phyloP scores from a whole-genome alignment of 306 rosid genomes.

The Cyamopsis tetragonoloba region DNA sequence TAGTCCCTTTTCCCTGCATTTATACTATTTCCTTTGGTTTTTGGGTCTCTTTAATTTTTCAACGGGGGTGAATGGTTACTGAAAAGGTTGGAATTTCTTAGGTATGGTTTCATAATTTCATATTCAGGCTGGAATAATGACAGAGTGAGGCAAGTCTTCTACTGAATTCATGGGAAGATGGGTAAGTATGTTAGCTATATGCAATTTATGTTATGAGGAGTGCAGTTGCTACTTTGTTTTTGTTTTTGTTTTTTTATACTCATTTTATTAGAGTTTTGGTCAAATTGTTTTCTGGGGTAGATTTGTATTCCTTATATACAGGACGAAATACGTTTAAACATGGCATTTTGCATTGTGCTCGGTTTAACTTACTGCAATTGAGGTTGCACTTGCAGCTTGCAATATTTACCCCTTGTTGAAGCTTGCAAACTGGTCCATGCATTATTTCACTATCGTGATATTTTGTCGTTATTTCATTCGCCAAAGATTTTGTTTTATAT shows the following conservation, averaged over 20 bases:
- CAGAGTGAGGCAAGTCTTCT: slow-evolving; percentile 21
- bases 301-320: background rate
- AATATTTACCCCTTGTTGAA: background rate
- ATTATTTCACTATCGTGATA: background rate
- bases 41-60: background rate
- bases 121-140: slow-evolving; percentile 29
- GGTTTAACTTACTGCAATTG: background rate
- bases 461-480: background rate
- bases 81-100: background rate
- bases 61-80: background rate
- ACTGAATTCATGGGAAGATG: background rate
- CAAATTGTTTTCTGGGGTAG: background rate
- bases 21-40: background rate
- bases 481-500: background rate
- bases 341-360: slow-evolving; percentile 1
- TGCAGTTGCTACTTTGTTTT: background rate
- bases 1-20: background rate
- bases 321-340: slow-evolving; percentile 11
- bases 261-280: background rate
- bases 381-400: slow-evolving; percentile 8
- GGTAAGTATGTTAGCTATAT: slow-evolving; percentile 1
- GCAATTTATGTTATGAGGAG: background rate
- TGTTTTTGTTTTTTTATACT: background rate
- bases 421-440: slow-evolving; percentile 6
- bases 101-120: slow-evolving; percentile 21